Percentiles rank a stretch among this genome's conserved stretches.
Conservation (phyloP, 495 filamentous ascomycete genomes). For the Tuber calosporum region DNA sequence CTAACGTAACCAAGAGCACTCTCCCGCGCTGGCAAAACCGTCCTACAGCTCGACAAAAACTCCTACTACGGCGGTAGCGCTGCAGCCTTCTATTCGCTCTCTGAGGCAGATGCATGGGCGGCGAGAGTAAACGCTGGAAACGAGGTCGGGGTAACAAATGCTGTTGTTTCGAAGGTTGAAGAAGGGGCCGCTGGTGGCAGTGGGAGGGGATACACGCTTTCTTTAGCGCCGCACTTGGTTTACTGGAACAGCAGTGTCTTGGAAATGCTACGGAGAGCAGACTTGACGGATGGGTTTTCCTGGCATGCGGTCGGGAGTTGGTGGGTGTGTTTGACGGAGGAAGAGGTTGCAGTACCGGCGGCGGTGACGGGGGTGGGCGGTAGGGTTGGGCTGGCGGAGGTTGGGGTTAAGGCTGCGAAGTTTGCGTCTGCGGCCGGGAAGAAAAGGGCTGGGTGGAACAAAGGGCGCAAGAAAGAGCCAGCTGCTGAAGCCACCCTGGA, state of each 20-base stretch:
- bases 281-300: constrained; percentile 78
- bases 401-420: constrained; percentile 28
- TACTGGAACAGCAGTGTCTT: constrained; percentile 74
- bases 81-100: constrained; percentile 70
- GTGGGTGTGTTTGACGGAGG: constrained; percentile 58
- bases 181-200: not conserved
- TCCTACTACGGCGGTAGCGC: constrained; percentile 79
- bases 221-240: constrained; percentile 77
- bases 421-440: constrained; percentile 16
- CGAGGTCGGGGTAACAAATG: constrained; percentile 14
- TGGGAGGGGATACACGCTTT: constrained; percentile 59
- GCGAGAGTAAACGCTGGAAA: constrained; percentile 48
- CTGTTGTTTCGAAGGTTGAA: constrained; percentile 2
- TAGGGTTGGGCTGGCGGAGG: constrained; percentile 17
- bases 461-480: constrained; percentile 23
- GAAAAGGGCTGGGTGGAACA: constrained; percentile 38
- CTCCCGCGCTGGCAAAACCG: constrained; percentile 81
- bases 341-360: constrained; percentile 36
- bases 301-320: constrained; percentile 92
- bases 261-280: constrained; percentile 71
- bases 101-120: constrained; percentile 74
- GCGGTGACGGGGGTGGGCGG: constrained; percentile 21
- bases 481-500: constrained; percentile 11
- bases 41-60: constrained; percentile 84
- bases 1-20: constrained; percentile 63